Percentiles rank a stretch among this genome's conserved stretches.
These are phyloP conservation scores for Cardamine chenopodiifolia DNA, from an alignment of 345 rosid genomes.

Conservation along the genomic window DNA sequence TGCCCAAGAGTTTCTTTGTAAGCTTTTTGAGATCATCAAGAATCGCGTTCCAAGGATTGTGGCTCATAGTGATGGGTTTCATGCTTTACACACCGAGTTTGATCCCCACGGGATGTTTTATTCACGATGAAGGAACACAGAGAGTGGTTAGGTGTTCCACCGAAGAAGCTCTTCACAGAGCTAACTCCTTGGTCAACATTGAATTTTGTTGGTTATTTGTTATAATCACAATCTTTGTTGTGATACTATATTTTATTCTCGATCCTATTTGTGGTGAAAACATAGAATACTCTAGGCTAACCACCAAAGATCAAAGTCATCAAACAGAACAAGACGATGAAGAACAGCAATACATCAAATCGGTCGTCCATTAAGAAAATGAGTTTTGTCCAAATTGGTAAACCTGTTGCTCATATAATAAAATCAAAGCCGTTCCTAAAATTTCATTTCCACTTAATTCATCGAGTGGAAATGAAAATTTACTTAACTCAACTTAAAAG, in stretches of 20 bases:
- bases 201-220: conserved; percentile 64
- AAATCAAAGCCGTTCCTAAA: no score
- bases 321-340: no score
- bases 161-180: conserved; percentile 52
- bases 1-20: conserved; percentile 48
- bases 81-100: conserved; percentile 63
- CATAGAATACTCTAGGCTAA: no score
- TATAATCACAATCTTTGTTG: conserved; percentile 24
- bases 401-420: no score
- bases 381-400: no score
- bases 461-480: no score
- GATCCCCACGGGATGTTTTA: conserved; percentile 60
- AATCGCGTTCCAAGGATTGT: conserved; percentile 63
- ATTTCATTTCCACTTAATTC: no score
- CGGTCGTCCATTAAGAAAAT: no score
- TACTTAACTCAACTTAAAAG: no score
- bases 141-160: conserved; percentile 53
- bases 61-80: conserved; percentile 65
- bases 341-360: no score
- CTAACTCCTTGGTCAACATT: conserved; percentile 66
- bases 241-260: conserved; percentile 48
- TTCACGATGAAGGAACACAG: conserved; percentile 56
- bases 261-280: no score
- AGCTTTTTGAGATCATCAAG: conserved; percentile 64
- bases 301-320: no score